Evolutionary conservation across 1,284 basidiomycete species (phyloP), one percentile per base, ranked within the genome.

Genomic region (Boletus austroedulis): DNA sequence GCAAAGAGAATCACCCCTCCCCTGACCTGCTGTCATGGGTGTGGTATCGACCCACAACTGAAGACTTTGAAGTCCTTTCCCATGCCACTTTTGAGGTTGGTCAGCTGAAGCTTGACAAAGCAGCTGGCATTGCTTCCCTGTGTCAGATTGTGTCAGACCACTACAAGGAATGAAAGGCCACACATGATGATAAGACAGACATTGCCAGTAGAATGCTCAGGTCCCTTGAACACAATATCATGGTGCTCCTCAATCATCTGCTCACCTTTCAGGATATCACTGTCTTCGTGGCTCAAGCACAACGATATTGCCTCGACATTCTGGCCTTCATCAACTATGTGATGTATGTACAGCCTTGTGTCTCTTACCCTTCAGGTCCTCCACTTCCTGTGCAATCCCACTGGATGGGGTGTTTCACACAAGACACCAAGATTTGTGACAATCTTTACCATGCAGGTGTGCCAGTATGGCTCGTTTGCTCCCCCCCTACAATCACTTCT

Each of bases 1-100:
- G 12, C 1, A 28, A 21, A 5, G 61, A 63, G 5, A 0, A 10
- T 4, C 36, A 59, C 28, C 41, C n/a, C 1, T 24, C 24, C 7
- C 47, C 61, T 5, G 47, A 63, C 5, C 55, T 40, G 3, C 41
- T 63, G 2, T 43, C 26, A 1, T 63, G 57, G 62, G 62, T 55
- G 0, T 63, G 62, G 58, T 63, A 60, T 31, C 29, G 26, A 1
- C 57, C 58, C 3, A 26, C 12, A 4, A 4, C 21, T 2, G 31
- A 51, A 7, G 58, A 60, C 14, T 55, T 63, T 19, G 38, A 43
- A 4, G 2, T 32, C 2, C 32, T 55, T 21, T 24, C 58, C 2
- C 26, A 36, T 12, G 15, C 45, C 3, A 26, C 53, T 4, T 58
- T 51, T 9, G 19, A 38, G 26, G 55, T 63, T 1, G 38, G 61